Evolutionary conservation across 164 flowering plant species (phyloP), one percentile per base, ranked within the genome.

Genomic region (Euptelea pleiosperma): DNA sequence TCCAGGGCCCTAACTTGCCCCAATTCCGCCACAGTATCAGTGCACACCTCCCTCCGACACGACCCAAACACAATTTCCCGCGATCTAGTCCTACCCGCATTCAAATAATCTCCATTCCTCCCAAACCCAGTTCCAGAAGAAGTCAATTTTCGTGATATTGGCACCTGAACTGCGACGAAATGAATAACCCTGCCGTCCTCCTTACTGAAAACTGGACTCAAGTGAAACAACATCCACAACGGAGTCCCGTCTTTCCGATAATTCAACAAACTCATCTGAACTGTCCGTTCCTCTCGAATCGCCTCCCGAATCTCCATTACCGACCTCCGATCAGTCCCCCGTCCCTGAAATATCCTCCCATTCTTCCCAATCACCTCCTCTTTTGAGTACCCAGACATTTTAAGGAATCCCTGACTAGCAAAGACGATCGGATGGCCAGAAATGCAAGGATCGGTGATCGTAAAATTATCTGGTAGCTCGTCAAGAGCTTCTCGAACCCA

Each of bases 381-480:
- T 36, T 18, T 72, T 1, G 80, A 64, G 61, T 85, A 92, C 31
- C 96, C 96, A 19, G 79, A 76, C 93, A 85, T 80, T 67, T 87
- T 84, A 75, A 89, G 53, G 72, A 87, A 92, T 16, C 95, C 96
- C 0, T 60, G 49, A 71, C 95, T 89, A 0, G 89, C 96, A 51
- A 79, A 92, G 16, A 89, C 93, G 37, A 92, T 87, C 1, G 98
- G 98, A 70, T 92, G 95, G 10, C 96, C 98, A 1, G 81, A 69
- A 55, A 89, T 72, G 28, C 63, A 63, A n/a, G 98, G 98, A 65
- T 92, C 98, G 15, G 95, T 87, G 51, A 92, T 86, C 2, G 84
- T 78, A 73, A 92, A 92, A 50, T 66, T 79, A 41, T 87, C 85
- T 0, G 78, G 70, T 42, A 92, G 51, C 35, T 80, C 95, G 37